These are phyloP conservation scores for Aspergillus haitiensis DNA, from an alignment of 495 filamentous ascomycete genomes.

Conservation along the genomic window DNA sequence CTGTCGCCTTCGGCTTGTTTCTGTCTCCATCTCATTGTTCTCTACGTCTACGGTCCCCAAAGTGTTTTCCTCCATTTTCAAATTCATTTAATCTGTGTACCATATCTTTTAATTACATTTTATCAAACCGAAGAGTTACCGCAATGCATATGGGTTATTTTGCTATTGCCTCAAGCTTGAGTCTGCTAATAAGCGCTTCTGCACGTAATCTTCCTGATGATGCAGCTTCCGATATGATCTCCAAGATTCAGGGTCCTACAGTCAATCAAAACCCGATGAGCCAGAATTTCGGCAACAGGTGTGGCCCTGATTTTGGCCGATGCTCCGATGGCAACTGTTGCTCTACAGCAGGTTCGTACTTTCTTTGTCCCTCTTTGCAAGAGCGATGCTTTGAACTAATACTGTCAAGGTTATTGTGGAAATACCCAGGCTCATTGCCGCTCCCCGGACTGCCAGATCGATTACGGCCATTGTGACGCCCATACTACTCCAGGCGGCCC, in stretches of 20 bases:
- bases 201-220: conserved; percentile 8
- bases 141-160: conserved; percentile 31
- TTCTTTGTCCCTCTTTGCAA: conserved; percentile 4
- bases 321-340: conserved; percentile 63
- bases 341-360: conserved; percentile 57
- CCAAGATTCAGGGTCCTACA: conserved; percentile 5
- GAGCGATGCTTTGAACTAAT: conserved; percentile 16
- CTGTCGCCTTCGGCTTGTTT: not conserved
- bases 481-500: conserved; percentile 61
- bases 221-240: conserved; percentile 7
- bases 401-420: conserved; percentile 56
- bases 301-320: conserved; percentile 45
- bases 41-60: not conserved
- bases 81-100: conserved; percentile 27
- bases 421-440: conserved; percentile 59
- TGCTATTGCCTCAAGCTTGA: conserved; percentile 19
- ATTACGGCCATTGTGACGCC: conserved; percentile 69
- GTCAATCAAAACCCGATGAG: conserved; percentile 13
- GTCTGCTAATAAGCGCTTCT: conserved; percentile 17
- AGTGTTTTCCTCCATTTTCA: conserved; percentile 13
- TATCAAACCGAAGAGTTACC: conserved; percentile 19
- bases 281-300: conserved; percentile 33
- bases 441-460: conserved; percentile 68
- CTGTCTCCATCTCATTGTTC: conserved; percentile 14
- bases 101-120: conserved; percentile 22